These are phyloP conservation scores for Beauveria brongniartii DNA, from an alignment of 2,329 filamentous ascomycete species.

Conservation along the genomic window DNA sequence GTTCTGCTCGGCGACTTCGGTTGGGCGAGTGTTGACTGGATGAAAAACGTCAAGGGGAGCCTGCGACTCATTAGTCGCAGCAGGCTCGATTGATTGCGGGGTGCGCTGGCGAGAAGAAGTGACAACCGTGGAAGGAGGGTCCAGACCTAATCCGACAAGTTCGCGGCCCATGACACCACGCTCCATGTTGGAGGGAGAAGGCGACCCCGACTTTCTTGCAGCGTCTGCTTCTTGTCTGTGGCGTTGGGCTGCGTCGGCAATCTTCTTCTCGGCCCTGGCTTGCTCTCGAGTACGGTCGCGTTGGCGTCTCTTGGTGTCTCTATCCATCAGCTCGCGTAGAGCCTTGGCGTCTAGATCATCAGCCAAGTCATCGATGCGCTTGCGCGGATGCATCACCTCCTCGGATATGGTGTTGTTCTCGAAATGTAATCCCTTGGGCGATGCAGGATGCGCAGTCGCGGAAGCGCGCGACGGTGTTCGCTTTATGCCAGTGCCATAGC, in stretches of 20 bases:
- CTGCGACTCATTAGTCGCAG: constrained; percentile 18
- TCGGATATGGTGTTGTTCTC: constrained; percentile 50
- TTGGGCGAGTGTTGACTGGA: constrained; percentile 20
- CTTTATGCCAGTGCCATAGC: constrained; percentile 60
- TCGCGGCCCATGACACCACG: constrained; percentile 54
- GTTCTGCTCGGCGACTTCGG: constrained; percentile 16
- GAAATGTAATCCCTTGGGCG: constrained; percentile 43
- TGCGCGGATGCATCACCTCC: constrained; percentile 51
- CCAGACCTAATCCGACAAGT: constrained; percentile 46
- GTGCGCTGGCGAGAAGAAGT: constrained; percentile 46
- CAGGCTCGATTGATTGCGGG: constrained; percentile 18
- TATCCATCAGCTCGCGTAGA: constrained; percentile 80
- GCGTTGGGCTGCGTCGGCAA: constrained; percentile 60
- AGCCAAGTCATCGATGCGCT: constrained; percentile 63
- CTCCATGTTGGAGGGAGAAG: constrained; percentile 48
- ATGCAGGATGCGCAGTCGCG: constrained; percentile 39
- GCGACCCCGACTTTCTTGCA: constrained; percentile 41
- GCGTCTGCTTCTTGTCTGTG: constrained; percentile 51
- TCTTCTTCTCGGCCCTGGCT: constrained; percentile 55
- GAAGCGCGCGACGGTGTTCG: constrained; percentile 39
- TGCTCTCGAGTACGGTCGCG: constrained; percentile 62
- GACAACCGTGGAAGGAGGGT: constrained; percentile 45
- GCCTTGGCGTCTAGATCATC: constrained; percentile 80
- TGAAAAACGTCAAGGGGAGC: constrained; percentile 23
- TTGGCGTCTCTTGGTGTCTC: constrained; percentile 74